Evolutionary conservation across 2,329 filamentous ascomycete genomes (phyloP), one percentile per base, ranked within the genome.

Genomic region (Nemania diffusa): DNA sequence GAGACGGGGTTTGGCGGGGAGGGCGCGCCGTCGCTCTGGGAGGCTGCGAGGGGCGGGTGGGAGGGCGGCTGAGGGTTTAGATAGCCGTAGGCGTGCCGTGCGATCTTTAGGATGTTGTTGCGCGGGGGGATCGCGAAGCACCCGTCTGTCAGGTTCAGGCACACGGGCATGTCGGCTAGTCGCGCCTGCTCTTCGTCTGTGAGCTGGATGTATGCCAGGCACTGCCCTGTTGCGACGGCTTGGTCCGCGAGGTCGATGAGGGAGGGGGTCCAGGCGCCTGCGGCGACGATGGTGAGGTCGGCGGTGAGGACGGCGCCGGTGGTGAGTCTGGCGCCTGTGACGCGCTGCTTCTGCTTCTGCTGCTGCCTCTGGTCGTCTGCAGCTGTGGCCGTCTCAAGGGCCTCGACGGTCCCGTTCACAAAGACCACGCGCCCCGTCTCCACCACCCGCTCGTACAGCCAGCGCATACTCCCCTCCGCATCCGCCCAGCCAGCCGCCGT

Each of bases 251-350:
- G 83, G 78, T 97, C 92, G 63, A 97, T 81, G 24, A 97, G 84
- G 1, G 87, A 85, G 2, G 90, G 87, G 1, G 92, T 93, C 94
- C 95, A 98, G 4, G 95, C 94, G 17, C 95, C 95, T 0, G 94
- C 90, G 0, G 95, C 94, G 2, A 97, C 84, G 62, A 97, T 84
- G 37, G 92, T 90, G 7, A 97, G 84, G 65, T 93, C 91, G 1
- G 91, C 92, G 3, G 79, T 81, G 6, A 93, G 70, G 9, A 76
- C 80, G 6, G 78, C 78, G 46, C 62, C 84, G 68, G 86, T 80
- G 1, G 75, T 73, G 11, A 92, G 79, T n/a, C 80, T 83, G 24
- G 83, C 91, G 37, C 92, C 92, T 0, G 84, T 82, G n/a, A 86
- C 81, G 51, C 74, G 77, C 48, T 78, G 77, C 13, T 22, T 75